Conservation (phyloP, 75 land plant species). For the Isoetes taiwanensis region DNA sequence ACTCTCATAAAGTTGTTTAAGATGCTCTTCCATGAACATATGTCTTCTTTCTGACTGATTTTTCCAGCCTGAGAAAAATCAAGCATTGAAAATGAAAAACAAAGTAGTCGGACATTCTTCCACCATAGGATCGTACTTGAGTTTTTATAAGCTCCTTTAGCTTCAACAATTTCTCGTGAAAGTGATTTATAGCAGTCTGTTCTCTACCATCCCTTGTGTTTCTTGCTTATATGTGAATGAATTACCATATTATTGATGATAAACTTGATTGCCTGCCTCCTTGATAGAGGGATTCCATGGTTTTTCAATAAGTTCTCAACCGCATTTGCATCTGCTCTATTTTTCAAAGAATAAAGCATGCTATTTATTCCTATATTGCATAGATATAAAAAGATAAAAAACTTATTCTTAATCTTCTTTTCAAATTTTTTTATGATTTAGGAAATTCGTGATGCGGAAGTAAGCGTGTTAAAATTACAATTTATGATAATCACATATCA, state of each 20-base stretch:
- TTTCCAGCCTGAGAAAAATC: constrained; percentile 49
- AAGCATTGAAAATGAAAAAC: not conserved
- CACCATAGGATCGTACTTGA: constrained; percentile 30
- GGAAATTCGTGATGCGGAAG: too few relatives aligned
- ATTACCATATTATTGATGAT: constrained; percentile 65
- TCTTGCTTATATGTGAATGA: constrained; percentile 39
- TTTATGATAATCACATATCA: too few relatives aligned
- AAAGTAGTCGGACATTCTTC: not conserved
- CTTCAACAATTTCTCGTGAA: constrained; percentile 88
- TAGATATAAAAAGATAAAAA: too few relatives aligned
- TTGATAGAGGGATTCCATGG: constrained; percentile 46
- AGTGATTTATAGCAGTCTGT: constrained; percentile 80
- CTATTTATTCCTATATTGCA: too few relatives aligned
- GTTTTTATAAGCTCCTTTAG: constrained; percentile 91
- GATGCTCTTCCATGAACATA: constrained; percentile 62
- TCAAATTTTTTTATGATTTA: too few relatives aligned
- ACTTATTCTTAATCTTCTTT: too few relatives aligned
- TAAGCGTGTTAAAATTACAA: too few relatives aligned
- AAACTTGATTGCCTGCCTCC: constrained; percentile 29
- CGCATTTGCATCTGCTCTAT: constrained; percentile 17
- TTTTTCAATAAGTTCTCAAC: constrained; percentile 56
- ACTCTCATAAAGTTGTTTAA: constrained; percentile 71
- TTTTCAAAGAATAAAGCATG: too few relatives aligned
- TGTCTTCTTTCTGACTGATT: constrained; percentile 68
- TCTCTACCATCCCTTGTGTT: constrained; percentile 45